Evolutionary conservation across 2,329 filamentous ascomycete species (phyloP), one percentile per base, ranked within the genome.

Genomic region (Conoideocrella luteorostrata): DNA sequence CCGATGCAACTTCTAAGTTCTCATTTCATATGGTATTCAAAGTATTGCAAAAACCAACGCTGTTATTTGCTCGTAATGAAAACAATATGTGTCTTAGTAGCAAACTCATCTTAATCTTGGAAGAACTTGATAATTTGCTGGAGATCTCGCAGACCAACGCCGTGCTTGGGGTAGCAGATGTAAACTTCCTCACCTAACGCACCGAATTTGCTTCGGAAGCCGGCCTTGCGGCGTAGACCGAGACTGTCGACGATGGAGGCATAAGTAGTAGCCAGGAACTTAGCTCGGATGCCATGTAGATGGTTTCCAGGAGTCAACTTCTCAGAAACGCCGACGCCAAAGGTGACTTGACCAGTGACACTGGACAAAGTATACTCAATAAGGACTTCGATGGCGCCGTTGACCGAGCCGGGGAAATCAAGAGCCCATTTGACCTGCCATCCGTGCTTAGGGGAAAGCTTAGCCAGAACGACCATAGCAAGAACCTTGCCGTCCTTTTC

Each of bases 401-500:
- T 87, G n/a, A 90, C 86, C 1, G 89, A 79, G 21, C 79, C 80
- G 0, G 89, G 90, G 73, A 96, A 95, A 65, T 96, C 88, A 43
- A 96, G 80, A n/a, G 86, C 86, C 72, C 93, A 95, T 70, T 96
- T 96, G 60, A 95, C 84, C 69, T 96, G 90, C 80, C 88, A 94
- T 43, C 90, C 90, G 60, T 94, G 80, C 28, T 78, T 72, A 2
- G 88, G 87, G 4, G 85, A 79, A 22, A 96, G 78, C 62, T 88
- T 86, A 42, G 86, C 86, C 55, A 96, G 72, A 7, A 91, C 82
- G n/a, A 91, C 84, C 46, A 96, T 77, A 26, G 85, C 84, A 33
- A 75, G 75, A 45, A 96, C 79, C 47, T 75, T 78, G 50, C 86
- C 86, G 13, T 86, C 77, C 56, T 86, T 86, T 51, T 83, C 75